These are phyloP conservation scores for Leccinellum luteum DNA, from an alignment of 768 basidiomycete species.

Conservation along the genomic window DNA sequence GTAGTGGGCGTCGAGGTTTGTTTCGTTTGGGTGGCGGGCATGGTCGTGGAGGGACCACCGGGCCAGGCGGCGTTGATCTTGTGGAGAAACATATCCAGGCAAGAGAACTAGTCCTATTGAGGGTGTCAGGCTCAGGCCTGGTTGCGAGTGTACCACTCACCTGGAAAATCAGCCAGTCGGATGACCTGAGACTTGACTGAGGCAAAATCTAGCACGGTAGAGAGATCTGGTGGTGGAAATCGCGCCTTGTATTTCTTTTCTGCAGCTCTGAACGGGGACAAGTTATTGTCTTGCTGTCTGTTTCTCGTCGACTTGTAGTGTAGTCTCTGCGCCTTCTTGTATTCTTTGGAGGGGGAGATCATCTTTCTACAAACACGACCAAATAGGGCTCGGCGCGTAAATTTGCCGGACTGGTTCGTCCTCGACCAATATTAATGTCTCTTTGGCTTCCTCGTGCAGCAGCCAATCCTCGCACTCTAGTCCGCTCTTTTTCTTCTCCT, in stretches of 20 bases:
- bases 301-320: slow-evolving; percentile 60
- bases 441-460: slow-evolving; percentile 67
- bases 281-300: slow-evolving; percentile 49
- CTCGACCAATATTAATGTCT: slow-evolving; percentile 60
- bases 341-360: slow-evolving; percentile 22
- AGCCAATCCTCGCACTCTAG: slow-evolving; percentile 35
- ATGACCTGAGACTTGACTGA: slow-evolving; percentile 26
- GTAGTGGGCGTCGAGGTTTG: slow-evolving; percentile 89
- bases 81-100: slow-evolving; percentile 63
- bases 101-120: slow-evolving; percentile 81
- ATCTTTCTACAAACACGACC: slow-evolving; percentile 29
- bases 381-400: slow-evolving; percentile 15
- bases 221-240: slow-evolving; percentile 76
- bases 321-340: slow-evolving; percentile 49
- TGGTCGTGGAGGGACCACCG: slow-evolving; percentile 74
- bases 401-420: slow-evolving; percentile 1
- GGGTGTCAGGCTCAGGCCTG: not conserved
- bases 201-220: slow-evolving; percentile 65
- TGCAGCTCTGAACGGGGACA: slow-evolving; percentile 73
- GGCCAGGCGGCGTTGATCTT: slow-evolving; percentile 66
- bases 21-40: slow-evolving; percentile 78
- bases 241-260: slow-evolving; percentile 81
- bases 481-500: slow-evolving; percentile 8
- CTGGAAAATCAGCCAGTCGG: slow-evolving; percentile 36
- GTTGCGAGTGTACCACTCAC: slow-evolving; percentile 23